Evolutionary conservation across 768 basidiomycete genomes (phyloP).

Genomic region (Pisolithus microcarpus): DNA sequence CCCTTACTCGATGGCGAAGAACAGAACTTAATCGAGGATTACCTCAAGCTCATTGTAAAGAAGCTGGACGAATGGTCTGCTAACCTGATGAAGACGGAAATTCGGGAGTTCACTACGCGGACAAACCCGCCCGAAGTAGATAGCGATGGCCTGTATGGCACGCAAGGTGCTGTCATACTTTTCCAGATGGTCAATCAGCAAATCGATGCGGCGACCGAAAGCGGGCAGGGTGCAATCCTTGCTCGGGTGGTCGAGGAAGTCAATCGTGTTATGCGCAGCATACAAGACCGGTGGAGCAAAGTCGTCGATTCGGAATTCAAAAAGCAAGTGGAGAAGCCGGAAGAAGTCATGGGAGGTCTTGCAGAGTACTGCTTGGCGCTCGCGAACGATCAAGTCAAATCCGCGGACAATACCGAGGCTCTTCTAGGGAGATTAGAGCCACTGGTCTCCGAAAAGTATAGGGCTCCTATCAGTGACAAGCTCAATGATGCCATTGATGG

Average conservation of each 20-base stretch:
- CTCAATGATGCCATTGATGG: conserved; percentile 97
- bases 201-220: conserved; percentile 89
- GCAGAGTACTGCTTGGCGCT: conserved; percentile 96
- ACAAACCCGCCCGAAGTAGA: conserved; percentile 84
- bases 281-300: conserved; percentile 84
- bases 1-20: conserved; percentile 94
- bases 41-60: conserved; percentile 84
- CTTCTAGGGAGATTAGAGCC: conserved; percentile 81
- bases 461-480: conserved; percentile 70
- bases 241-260: conserved; percentile 84
- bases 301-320: conserved; percentile 80
- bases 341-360: conserved; percentile 79
- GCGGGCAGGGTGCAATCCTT: conserved; percentile 89
- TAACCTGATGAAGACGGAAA: conserved; percentile 90
- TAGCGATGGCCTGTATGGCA: conserved; percentile 82
- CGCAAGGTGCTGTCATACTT: conserved; percentile 87
- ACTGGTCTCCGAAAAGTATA: conserved; percentile 90
- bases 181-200: conserved; percentile 99
- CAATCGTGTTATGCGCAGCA: conserved; percentile 81
- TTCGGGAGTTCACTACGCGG: conserved; percentile 75
- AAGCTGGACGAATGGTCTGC: conserved; percentile 97
- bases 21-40: conserved; percentile 89
- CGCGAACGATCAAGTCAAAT: conserved; percentile 96
- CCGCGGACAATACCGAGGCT: conserved; percentile 87
- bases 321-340: conserved; percentile 81